Percentiles rank a stretch among this genome's conserved stretches.
phyloP scores from a whole-genome alignment of 148 eudicot species.

The Rhododendron williamsianum region DNA sequence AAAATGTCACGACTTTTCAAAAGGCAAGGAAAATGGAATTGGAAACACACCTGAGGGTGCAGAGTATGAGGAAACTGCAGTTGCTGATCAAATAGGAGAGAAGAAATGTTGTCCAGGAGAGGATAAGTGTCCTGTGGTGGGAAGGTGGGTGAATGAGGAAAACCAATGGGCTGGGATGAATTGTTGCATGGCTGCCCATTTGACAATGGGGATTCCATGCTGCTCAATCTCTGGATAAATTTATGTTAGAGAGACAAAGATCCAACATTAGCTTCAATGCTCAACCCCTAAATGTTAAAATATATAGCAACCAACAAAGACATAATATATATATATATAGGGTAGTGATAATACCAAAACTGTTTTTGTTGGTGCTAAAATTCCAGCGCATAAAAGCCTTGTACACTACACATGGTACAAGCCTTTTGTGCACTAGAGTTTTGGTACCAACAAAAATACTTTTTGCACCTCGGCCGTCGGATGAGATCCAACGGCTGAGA shows the following conservation, averaged over 20 bases:
- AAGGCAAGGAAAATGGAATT: background rate
- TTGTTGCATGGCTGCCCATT: slow-evolving; percentile 23
- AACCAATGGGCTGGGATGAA: slow-evolving; percentile 9
- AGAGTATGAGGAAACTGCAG: slow-evolving; percentile 17
- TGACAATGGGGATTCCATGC: slow-evolving; percentile 17
- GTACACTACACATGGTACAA: too few relatives aligned
- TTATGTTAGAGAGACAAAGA: background rate
- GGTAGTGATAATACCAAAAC: too few relatives aligned
- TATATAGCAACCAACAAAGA: background rate
- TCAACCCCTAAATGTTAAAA: background rate
- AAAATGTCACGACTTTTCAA: background rate
- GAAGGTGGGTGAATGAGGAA: background rate
- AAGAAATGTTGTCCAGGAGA: background rate
- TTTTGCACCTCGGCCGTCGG: too few relatives aligned
- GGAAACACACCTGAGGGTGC: slow-evolving; percentile 20
- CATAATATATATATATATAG: background rate
- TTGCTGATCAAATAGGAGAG: slow-evolving; percentile 13
- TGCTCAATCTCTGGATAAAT: background rate
- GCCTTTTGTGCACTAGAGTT: too few relatives aligned
- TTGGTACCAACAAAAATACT: too few relatives aligned
- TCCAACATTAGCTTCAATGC: background rate
- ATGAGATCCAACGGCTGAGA: too few relatives aligned
- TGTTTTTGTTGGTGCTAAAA: too few relatives aligned
- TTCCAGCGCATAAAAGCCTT: too few relatives aligned
- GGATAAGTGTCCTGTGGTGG: slow-evolving; percentile 21